Conservation (phyloP, 2,329 filamentous ascomycete species). For the Talaromyces sp. region DNA sequence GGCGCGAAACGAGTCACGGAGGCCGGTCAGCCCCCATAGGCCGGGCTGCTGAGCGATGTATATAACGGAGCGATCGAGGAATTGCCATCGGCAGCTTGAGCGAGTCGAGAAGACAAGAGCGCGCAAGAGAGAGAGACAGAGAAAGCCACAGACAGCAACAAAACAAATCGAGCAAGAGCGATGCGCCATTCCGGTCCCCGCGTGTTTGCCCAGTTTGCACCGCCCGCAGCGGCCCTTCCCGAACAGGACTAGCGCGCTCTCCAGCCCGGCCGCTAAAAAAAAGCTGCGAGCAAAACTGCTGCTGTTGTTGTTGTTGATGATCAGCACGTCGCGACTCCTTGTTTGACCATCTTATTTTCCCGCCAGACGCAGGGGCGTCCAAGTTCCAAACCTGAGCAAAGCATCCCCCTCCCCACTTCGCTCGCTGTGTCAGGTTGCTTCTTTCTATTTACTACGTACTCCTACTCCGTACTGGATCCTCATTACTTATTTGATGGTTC, state of each 20-base stretch:
- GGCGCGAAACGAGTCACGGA: background rate
- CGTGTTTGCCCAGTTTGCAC: constrained; percentile 1
- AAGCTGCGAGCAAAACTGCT: background rate
- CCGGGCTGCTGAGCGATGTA: background rate
- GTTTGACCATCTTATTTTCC: background rate
- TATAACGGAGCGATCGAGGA: background rate
- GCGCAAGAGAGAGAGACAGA: background rate
- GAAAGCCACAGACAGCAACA: background rate
- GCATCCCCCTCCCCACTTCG: background rate
- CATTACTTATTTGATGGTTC: background rate
- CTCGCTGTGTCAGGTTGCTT: background rate
- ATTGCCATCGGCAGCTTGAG: too few species aligned
- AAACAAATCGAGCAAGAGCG: too few species aligned
- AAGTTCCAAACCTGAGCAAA: background rate
- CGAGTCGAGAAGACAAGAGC: background rate
- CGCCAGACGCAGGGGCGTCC: background rate
- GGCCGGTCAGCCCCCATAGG: background rate
- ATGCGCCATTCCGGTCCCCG: background rate
- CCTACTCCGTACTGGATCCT: background rate
- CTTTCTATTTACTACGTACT: too few species aligned
- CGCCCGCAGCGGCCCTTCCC: background rate
- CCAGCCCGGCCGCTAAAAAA: background rate
- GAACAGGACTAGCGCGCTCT: background rate
- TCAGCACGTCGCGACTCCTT: background rate
- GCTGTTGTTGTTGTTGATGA: background rate